Conservation (phyloP, 345 rosid genomes). For the Gossypium stocksii region DNA sequence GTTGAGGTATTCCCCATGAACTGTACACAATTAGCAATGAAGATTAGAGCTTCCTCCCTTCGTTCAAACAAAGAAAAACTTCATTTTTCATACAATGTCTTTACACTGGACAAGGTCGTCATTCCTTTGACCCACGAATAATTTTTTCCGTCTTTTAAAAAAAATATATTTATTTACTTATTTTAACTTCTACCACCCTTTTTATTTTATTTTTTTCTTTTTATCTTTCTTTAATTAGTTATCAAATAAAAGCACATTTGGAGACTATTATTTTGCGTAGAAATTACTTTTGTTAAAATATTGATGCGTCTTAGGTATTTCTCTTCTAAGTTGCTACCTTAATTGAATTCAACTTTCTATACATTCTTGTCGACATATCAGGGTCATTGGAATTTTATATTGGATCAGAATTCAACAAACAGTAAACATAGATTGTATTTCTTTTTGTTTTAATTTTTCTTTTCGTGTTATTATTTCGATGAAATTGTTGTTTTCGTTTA, state of each 20-base stretch:
- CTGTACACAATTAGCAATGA: too few species aligned
- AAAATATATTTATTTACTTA: neutral
- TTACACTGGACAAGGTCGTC: neutral
- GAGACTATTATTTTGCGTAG: neutral
- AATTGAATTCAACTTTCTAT: neutral
- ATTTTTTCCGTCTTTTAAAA: too few species aligned
- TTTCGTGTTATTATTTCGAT: neutral
- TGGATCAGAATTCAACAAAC: neutral
- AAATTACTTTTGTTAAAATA: neutral
- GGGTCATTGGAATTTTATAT: neutral
- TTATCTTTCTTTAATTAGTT: neutral
- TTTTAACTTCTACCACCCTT: neutral
- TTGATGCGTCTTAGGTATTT: slow-evolving; percentile 18
- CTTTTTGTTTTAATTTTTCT: neutral
- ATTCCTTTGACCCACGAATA: neutral
- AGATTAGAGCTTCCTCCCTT: neutral
- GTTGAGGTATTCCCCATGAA: too few species aligned
- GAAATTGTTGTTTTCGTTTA: neutral
- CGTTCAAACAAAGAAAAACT: slow-evolving; percentile 6
- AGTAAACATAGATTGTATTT: neutral
- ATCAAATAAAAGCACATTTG: neutral
- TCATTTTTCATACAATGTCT: neutral
- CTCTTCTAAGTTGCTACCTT: neutral
- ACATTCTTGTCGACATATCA: neutral
- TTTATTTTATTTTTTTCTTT: neutral